A percentile compares a stretch with the other conserved stretches of the same genome.
Conservation (phyloP, 2,329 filamentous ascomycete species). For the Volutella citrinella region DNA sequence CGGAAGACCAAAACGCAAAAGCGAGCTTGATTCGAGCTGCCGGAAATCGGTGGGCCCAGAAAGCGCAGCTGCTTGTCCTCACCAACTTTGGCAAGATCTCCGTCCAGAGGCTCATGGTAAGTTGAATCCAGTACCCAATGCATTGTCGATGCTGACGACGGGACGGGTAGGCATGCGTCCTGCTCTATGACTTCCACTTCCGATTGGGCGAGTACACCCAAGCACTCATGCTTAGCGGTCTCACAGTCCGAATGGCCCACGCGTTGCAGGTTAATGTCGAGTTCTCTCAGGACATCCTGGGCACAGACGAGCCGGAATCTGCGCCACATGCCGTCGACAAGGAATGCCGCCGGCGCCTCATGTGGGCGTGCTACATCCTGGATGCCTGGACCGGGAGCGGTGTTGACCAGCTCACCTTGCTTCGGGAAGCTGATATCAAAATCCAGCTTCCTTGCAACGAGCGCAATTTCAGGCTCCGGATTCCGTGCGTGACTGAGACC, state of each 20-base stretch:
- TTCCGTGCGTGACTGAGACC: conserved; percentile 38
- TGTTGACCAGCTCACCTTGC: conserved; percentile 36
- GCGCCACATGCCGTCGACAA: conserved; percentile 34
- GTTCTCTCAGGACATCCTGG: conserved; percentile 35
- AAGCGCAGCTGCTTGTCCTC: conserved; percentile 33
- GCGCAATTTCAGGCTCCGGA: conserved; percentile 39
- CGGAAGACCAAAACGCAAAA: conserved; percentile 29
- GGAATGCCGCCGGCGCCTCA: conserved; percentile 37
- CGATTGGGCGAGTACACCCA: conserved; percentile 38
- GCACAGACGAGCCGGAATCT: conserved; percentile 28
- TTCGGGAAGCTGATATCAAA: conserved; percentile 39
- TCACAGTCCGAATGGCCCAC: conserved; percentile 40
- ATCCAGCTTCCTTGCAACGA: conserved; percentile 40
- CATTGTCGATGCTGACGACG: background rate
- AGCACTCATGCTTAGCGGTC: conserved; percentile 39
- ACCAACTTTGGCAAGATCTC: conserved; percentile 38
- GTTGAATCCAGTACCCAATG: background rate
- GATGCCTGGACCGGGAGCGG: conserved; percentile 40
- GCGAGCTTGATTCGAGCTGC: conserved; percentile 29
- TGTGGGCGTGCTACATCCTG: conserved; percentile 42
- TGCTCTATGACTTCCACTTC: conserved; percentile 39
- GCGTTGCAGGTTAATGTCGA: conserved; percentile 39
- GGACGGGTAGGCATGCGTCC: conserved; percentile 30
- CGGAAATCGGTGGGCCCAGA: conserved; percentile 37
- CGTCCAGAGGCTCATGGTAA: conserved; percentile 37